Evolutionary conservation across 1,284 basidiomycete genomes (phyloP), one percentile per base, ranked within the genome.

Genomic region (Naganishia liquefaciens): DNA sequence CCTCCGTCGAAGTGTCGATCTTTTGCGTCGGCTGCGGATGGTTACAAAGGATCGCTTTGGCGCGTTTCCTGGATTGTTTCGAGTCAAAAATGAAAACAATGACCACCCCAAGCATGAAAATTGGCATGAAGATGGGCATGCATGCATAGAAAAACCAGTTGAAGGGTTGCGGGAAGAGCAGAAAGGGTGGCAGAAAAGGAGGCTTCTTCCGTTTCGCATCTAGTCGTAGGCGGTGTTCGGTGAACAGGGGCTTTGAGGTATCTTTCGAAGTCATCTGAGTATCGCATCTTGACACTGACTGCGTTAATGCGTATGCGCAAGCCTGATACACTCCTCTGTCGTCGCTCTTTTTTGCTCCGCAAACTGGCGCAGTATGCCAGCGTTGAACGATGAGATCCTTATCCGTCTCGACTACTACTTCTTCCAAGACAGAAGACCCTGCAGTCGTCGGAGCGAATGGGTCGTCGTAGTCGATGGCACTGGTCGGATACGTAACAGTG

Each of bases 371-470:
- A 21, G 54, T 58, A 49, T 63, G 58, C 54, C 54, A 63, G 7
- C 54, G 61, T 9, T 30, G 51, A 37, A 67, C 52, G 2, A 67
- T 37, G 9, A 25, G 27, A 15, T 54, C 47, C 13, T 46, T 33
- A 25, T 67, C 65, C 19, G 62, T 63, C n/a, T 67, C 65, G 17
- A 67, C 62, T 11, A 67, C 30, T 21, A 67, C 25, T 11, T 67
- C 65, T 30, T 67, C 62, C 30, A 53, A 44, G 13, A 40, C 23
- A 9, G 37, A 21, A 27, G 47, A 39, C 25, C 42, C 53, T n/a
- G 54, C 25, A 37, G 54, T 33, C 2, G 39, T 51, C 25, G 54
- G 46, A 25, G 50, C 39, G 27, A 63, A 67, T 23, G 62, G 65
- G n/a, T 63, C 65, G 27, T 63, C 52, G n/a, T 28, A 49, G 39